Percentiles rank a stretch among this genome's conserved stretches.
Conservation (phyloP, 2,329 filamentous ascomycete genomes). For the Simplicillium aogashimaense region DNA sequence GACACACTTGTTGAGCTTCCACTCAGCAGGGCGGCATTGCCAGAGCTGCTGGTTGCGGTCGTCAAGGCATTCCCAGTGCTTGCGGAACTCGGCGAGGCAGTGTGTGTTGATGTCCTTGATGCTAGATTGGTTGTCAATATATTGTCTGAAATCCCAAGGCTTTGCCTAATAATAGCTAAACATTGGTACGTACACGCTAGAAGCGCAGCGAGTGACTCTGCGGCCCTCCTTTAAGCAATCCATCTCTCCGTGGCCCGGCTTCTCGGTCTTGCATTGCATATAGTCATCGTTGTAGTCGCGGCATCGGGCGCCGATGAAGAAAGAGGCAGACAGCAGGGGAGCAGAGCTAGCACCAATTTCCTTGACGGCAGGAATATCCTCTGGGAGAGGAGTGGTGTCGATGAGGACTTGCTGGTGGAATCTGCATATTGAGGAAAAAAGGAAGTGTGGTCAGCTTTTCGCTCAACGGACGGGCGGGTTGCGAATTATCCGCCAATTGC, state of each 20-base stretch:
- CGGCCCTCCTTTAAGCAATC: conserved; percentile 95
- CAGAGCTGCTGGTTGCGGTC: conserved; percentile 97
- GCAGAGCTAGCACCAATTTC: conserved; percentile 92
- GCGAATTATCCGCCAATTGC: conserved; percentile 12
- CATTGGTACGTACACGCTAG: conserved; percentile 69
- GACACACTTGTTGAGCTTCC: conserved; percentile 88
- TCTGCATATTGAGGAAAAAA: conserved; percentile 37
- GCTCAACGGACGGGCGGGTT: conserved; percentile 6
- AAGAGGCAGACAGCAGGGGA: conserved; percentile 81
- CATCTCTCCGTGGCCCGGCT: conserved; percentile 80
- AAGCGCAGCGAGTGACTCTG: conserved; percentile 91
- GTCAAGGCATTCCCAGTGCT: conserved; percentile 92
- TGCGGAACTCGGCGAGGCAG: conserved; percentile 83
- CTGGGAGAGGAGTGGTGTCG: conserved; percentile 92
- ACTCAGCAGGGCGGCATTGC: conserved; percentile 84
- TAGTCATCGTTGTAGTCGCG: conserved; percentile 95
- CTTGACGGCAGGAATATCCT: conserved; percentile 82
- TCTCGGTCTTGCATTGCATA: conserved; percentile 98
- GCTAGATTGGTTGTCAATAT: conserved; percentile 30
- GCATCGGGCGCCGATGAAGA: conserved; percentile 96
- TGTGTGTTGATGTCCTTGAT: conserved; percentile 93
- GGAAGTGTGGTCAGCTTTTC: conserved; percentile 16
- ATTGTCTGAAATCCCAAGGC: conserved; percentile 1
- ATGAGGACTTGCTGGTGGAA: conserved; percentile 91
- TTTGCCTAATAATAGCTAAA: neutral